A percentile compares a stretch with the other conserved stretches of the same genome.
Conservation (phyloP, 2,329 filamentous ascomycete genomes). For the Venturia effusa region DNA sequence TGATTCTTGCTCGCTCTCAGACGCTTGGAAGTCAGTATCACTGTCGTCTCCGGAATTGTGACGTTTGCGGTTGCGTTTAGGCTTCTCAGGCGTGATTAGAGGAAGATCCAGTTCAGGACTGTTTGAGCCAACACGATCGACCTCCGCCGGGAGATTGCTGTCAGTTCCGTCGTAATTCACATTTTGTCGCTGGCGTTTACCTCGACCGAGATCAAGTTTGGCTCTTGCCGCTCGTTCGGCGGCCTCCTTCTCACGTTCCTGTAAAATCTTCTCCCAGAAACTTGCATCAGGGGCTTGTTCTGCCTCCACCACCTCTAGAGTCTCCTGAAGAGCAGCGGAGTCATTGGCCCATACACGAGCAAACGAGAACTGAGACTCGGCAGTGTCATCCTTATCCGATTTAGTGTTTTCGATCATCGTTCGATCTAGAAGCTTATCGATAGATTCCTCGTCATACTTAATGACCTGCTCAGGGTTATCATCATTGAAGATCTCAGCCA, state of each 20-base stretch:
- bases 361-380: constrained; percentile 77
- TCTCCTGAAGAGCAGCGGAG: constrained; percentile 53
- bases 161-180: constrained; percentile 11
- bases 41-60: constrained; percentile 26
- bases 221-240: constrained; percentile 58
- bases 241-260: constrained; percentile 69
- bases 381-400: constrained; percentile 50
- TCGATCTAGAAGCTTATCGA: constrained; percentile 87
- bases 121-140: constrained; percentile 12
- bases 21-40: constrained; percentile 40
- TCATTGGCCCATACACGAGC: constrained; percentile 90
- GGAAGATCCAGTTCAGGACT: constrained; percentile 1
- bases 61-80: constrained; percentile 7
- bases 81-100: background rate
- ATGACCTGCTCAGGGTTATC: constrained; percentile 61
- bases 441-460: constrained; percentile 65
- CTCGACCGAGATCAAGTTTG: constrained; percentile 71
- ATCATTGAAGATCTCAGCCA: constrained; percentile 74
- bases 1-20: constrained; percentile 18
- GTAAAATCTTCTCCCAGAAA: constrained; percentile 85
- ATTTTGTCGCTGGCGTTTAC: constrained; percentile 56
- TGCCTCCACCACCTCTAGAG: constrained; percentile 45
- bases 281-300: constrained; percentile 49
- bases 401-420: constrained; percentile 66
- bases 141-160: constrained; percentile 13